phyloP scores from a whole-genome alignment of 2,329 filamentous ascomycete genomes.

The Venturia effusa region DNA sequence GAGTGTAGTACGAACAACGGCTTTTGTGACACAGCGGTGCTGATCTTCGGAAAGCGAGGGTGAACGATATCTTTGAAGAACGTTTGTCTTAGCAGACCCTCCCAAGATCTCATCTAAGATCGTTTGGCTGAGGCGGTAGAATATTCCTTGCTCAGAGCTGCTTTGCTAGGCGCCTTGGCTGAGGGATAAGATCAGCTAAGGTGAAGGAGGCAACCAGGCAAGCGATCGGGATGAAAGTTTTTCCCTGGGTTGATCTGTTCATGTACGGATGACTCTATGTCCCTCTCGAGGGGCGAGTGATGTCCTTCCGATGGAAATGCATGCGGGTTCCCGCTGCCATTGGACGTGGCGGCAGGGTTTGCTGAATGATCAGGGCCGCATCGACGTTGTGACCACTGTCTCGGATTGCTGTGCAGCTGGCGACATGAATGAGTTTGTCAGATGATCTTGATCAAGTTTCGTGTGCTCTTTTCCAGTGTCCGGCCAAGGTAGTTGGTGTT shows the following conservation, averaged over 20 bases:
- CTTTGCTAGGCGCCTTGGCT: neutral
- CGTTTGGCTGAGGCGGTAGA: neutral
- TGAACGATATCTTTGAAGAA: neutral
- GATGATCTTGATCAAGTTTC: neutral
- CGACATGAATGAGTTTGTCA: neutral
- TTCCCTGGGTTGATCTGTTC: neutral
- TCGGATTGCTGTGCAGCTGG: neutral
- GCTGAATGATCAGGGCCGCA: neutral
- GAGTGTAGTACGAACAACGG: neutral
- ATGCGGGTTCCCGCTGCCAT: neutral
- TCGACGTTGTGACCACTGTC: neutral
- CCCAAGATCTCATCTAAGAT: slow-evolving; percentile 6
- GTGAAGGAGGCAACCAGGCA: slow-evolving; percentile 6
- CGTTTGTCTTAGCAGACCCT: neutral
- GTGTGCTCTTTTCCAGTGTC: neutral
- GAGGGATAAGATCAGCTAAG: neutral
- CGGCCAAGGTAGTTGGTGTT: neutral
- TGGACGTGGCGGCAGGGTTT: slow-evolving; percentile 1
- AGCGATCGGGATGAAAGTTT: neutral
- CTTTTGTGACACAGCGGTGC: neutral
- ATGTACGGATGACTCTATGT: neutral
- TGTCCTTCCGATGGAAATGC: neutral
- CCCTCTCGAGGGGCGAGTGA: neutral
- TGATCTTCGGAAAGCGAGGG: neutral
- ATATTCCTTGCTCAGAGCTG: neutral